phyloP scores from a whole-genome alignment of 2,329 filamentous ascomycete genomes.

The Knufia fluminis region DNA sequence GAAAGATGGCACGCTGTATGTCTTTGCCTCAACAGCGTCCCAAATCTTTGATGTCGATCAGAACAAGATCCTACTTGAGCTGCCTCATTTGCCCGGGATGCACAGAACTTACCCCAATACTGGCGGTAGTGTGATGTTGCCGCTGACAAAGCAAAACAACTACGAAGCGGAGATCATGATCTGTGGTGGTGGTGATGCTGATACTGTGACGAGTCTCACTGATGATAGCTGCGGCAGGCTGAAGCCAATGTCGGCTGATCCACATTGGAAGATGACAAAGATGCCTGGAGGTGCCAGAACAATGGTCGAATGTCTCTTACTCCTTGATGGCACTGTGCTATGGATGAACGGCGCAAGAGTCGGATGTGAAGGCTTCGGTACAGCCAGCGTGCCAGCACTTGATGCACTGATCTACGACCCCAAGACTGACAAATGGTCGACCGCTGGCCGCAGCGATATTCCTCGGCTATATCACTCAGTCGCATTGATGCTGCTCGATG shows the following conservation, averaged over 20 bases:
- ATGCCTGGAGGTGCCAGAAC: constrained; percentile 48
- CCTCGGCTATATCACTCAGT: constrained; percentile 53
- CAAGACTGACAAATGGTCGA: constrained; percentile 41
- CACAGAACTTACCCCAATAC: constrained; percentile 55
- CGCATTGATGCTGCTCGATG: constrained; percentile 50
- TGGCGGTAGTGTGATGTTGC: constrained; percentile 49
- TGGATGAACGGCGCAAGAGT: constrained; percentile 51
- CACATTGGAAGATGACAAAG: constrained; percentile 48
- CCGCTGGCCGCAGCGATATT: constrained; percentile 34
- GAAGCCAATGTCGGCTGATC: constrained; percentile 39
- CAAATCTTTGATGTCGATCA: constrained; percentile 46
- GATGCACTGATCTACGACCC: constrained; percentile 52
- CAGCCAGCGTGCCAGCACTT: constrained; percentile 45
- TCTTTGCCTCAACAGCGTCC: constrained; percentile 48
- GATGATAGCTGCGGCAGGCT: constrained; percentile 52
- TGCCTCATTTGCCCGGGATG: constrained; percentile 46
- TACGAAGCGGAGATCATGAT: constrained; percentile 48
- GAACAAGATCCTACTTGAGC: constrained; percentile 36
- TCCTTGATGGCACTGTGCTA: constrained; percentile 51
- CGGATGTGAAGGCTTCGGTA: constrained; percentile 52
- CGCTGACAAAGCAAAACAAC: constrained; percentile 42
- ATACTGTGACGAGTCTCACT: constrained; percentile 50
- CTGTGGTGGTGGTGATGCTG: constrained; percentile 52
- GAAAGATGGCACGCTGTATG: constrained; percentile 47
- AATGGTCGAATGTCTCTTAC: constrained; percentile 52